These are phyloP conservation scores for Stentor roeselii DNA, from an alignment of 73 alveolate species.

Conservation along the genomic window DNA sequence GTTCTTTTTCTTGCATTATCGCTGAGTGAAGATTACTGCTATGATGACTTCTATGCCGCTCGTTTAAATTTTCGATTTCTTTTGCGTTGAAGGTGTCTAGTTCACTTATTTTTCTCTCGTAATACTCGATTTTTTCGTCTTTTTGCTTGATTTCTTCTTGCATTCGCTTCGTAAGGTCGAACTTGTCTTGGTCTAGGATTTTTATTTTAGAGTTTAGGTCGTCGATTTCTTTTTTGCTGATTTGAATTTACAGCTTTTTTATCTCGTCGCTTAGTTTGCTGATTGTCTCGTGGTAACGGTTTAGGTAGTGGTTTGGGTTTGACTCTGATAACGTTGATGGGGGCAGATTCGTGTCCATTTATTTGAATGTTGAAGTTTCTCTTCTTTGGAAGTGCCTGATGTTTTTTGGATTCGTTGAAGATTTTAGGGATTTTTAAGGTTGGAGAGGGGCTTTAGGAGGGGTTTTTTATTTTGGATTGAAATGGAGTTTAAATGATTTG, in stretches of 20 bases:
- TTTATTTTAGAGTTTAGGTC: background rate
- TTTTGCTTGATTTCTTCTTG: background rate
- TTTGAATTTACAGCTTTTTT: background rate
- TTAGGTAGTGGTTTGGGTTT: slow-evolving; percentile 22
- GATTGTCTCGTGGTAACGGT: slow-evolving; percentile 1
- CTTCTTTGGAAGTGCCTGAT: too few species aligned
- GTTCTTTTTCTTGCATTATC: background rate
- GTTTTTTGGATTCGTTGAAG: too few species aligned
- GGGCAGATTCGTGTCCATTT: slow-evolving; percentile 13
- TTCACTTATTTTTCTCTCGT: background rate
- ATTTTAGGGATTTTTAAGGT: too few species aligned
- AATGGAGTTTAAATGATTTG: too few species aligned
- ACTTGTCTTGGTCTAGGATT: background rate
- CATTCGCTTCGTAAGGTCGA: background rate
- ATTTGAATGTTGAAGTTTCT: background rate
- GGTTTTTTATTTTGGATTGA: too few species aligned
- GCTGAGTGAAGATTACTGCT: background rate
- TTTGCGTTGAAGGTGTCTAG: background rate
- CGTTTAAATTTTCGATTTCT: background rate
- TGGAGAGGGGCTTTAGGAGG: too few species aligned
- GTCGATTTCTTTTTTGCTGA: slow-evolving; percentile 4
- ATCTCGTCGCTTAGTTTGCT: slow-evolving; percentile 11
- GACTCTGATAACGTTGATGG: background rate
- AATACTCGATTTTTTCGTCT: background rate
- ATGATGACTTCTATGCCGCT: background rate